Percentiles rank a stretch among this genome's conserved stretches.
Conservation (phyloP, 164 flowering plant genomes). For the Stephania cephalantha region DNA sequence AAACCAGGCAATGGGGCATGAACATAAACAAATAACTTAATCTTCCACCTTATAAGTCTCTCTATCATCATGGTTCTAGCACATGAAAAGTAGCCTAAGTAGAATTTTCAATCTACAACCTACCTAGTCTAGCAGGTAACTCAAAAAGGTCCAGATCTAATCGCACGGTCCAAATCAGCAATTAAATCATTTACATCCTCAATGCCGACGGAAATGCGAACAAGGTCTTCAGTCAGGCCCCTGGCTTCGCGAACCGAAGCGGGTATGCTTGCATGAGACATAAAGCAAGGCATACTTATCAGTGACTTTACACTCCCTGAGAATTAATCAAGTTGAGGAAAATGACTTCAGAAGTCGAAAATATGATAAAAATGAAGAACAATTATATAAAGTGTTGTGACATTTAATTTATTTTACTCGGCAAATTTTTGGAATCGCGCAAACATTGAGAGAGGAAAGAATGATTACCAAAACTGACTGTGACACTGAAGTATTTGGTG, state of each 20-base stretch:
- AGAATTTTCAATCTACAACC: neutral
- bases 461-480: constrained; percentile 90
- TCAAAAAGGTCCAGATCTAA: constrained; percentile 62
- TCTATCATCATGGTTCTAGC: too few relatives aligned
- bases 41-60: too few relatives aligned
- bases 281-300: constrained; percentile 96
- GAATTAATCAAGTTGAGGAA: neutral
- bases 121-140: neutral
- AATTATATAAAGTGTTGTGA: too few relatives aligned
- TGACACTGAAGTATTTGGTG: constrained; percentile 83
- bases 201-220: constrained; percentile 93
- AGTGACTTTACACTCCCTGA: constrained; percentile 97
- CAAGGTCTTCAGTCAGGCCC: constrained; percentile 88
- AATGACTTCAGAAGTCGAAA: too few relatives aligned
- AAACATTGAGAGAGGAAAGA: constrained; percentile 1
- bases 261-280: constrained; percentile 98
- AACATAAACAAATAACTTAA: too few relatives aligned
- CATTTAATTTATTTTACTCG: too few relatives aligned
- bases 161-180: constrained; percentile 77
- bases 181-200: constrained; percentile 90
- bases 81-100: too few relatives aligned
- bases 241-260: constrained; percentile 78
- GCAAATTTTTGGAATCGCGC: neutral
- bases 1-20: too few relatives aligned
- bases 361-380: too few relatives aligned